These are phyloP conservation scores for Eucalyptus virginea DNA, from an alignment of 345 rosid genomes.

Conservation along the genomic window DNA sequence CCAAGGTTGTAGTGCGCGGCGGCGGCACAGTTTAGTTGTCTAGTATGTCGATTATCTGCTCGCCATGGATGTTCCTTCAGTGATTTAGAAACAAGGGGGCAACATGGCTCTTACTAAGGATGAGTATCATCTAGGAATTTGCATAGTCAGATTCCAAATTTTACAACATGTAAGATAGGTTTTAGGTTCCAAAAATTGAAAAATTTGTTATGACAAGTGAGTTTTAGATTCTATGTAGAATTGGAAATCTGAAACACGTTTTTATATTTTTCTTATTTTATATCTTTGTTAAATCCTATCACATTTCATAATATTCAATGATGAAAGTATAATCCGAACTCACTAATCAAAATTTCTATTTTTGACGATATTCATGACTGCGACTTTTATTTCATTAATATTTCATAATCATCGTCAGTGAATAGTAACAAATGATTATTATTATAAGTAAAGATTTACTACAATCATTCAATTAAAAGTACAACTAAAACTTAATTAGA, in stretches of 20 bases:
- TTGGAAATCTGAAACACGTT: fast-evolving
- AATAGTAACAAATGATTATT: no score
- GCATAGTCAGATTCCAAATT: fast-evolving
- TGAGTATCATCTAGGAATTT: background rate
- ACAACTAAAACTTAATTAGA: no score
- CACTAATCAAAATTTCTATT: no score
- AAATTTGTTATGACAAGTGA: fast-evolving
- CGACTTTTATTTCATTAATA: no score
- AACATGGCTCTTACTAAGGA: background rate
- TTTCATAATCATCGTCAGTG: fast-evolving
- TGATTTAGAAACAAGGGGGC: fast-evolving
- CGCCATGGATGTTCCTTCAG: fast-evolving
- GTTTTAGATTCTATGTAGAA: fast-evolving
- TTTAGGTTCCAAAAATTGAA: fast-evolving
- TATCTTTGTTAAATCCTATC: fast-evolving
- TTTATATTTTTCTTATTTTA: no score
- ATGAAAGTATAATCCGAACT: fast-evolving
- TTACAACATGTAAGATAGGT: fast-evolving
- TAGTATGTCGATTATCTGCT: fast-evolving
- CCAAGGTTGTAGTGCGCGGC: background rate
- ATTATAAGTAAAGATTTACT: no score
- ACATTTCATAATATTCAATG: fast-evolving
- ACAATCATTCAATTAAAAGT: no score
- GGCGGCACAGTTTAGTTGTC: fast-evolving
- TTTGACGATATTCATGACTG: no score